These are phyloP conservation scores for Gaeumannomyces tritici DNA, from an alignment of 2,329 filamentous ascomycete species.

Conservation along the genomic window DNA sequence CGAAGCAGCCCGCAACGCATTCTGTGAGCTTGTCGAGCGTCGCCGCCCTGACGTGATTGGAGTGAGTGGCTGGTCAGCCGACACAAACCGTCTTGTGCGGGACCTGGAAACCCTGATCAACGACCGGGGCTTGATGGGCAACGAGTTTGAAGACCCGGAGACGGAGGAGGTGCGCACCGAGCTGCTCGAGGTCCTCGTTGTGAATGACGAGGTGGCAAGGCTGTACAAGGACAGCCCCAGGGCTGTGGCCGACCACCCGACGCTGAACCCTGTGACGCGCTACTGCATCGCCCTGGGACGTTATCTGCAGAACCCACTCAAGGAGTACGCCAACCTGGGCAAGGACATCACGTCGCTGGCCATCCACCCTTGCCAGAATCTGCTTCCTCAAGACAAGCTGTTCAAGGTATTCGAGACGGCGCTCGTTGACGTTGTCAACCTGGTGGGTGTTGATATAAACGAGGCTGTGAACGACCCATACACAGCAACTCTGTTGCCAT, in stretches of 20 bases:
- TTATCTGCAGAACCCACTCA: conserved; percentile 91
- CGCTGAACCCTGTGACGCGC: conserved; percentile 65
- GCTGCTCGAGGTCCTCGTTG: conserved; percentile 76
- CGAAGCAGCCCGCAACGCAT: conserved; percentile 56
- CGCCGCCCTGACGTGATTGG: conserved; percentile 84
- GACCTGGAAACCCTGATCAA: conserved; percentile 72
- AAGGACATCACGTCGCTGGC: conserved; percentile 78
- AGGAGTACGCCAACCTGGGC: conserved; percentile 89
- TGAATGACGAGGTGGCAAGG: conserved; percentile 95
- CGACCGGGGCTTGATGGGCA: conserved; percentile 66
- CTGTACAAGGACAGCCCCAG: conserved; percentile 87
- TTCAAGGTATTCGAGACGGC: conserved; percentile 84
- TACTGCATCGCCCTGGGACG: conserved; percentile 86
- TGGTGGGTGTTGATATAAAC: conserved; percentile 91
- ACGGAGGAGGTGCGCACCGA: conserved; percentile 67
- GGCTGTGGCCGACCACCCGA: conserved; percentile 71
- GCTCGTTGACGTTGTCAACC: conserved; percentile 97
- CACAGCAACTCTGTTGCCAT: conserved; percentile 80
- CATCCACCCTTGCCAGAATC: conserved; percentile 83
- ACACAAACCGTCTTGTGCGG: conserved; percentile 74
- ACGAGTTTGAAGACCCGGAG: conserved; percentile 75
- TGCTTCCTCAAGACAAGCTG: conserved; percentile 81
- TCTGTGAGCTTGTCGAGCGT: conserved; percentile 70
- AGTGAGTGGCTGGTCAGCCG: conserved; percentile 79
- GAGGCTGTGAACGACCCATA: conserved; percentile 76